These are phyloP conservation scores for Chrysochromulina parva DNA, from an alignment of 78 protist genomes.

Conservation along the genomic window DNA sequence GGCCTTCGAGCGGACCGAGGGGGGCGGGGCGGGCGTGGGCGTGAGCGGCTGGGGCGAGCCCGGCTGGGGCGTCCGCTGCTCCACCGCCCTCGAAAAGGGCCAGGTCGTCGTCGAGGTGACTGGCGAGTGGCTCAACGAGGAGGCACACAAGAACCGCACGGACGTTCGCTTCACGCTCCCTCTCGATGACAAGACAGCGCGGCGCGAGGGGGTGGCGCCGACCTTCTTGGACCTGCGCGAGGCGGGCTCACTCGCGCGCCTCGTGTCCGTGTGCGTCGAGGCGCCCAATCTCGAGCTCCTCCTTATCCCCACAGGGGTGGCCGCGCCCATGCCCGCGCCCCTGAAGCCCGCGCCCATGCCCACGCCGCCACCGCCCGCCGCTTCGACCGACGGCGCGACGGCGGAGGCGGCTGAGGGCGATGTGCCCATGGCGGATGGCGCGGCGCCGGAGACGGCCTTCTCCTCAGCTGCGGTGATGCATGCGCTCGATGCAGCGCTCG, in stretches of 20 bases:
- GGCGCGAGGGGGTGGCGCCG: background rate
- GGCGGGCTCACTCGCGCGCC: background rate
- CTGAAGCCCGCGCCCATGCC: too few species aligned
- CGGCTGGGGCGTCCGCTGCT: background rate
- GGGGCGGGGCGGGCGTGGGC: background rate
- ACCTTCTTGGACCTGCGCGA: background rate
- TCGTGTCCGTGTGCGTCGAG: background rate
- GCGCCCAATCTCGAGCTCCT: constrained; percentile 7
- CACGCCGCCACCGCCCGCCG: too few species aligned
- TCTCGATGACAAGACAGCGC: background rate
- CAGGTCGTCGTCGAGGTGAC: background rate
- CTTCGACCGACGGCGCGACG: too few species aligned
- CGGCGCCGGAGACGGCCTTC: too few species aligned
- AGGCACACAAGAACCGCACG: background rate
- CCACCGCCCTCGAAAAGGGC: background rate
- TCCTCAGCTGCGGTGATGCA: too few species aligned
- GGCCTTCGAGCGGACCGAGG: background rate
- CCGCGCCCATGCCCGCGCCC: too few species aligned
- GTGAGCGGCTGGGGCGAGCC: too few species aligned
- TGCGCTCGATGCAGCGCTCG: too few species aligned
- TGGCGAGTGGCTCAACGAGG: background rate
- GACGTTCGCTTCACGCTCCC: too few species aligned
- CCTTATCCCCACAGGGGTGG: too few species aligned
- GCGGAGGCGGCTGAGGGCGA: too few species aligned
- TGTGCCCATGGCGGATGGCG: too few species aligned